Percentiles rank a stretch among this genome's conserved stretches.
Conservation (phyloP, 139 green algal genomes). For the Chlorokybus atmophyticus region DNA sequence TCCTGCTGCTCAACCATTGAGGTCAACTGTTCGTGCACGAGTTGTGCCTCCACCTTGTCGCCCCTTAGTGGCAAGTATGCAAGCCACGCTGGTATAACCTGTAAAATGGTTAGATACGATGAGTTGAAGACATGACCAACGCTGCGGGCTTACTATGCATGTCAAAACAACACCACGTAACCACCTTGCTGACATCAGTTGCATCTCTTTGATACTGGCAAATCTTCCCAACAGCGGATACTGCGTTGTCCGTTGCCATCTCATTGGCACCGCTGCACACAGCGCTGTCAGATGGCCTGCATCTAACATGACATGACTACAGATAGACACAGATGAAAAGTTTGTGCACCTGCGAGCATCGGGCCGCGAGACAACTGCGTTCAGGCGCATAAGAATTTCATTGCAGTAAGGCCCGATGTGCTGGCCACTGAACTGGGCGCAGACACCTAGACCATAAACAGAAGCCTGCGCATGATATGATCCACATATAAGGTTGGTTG, state of each 20-base stretch:
- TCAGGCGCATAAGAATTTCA: slow-evolving; percentile 2
- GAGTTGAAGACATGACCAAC: neutral
- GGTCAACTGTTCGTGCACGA: slow-evolving; percentile 66
- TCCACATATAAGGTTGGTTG: no score
- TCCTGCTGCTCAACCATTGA: slow-evolving; percentile 4
- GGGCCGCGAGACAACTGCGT: slow-evolving; percentile 25
- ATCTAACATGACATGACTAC: no score
- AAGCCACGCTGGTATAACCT: slow-evolving; percentile 15
- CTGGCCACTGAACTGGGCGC: slow-evolving; percentile 38
- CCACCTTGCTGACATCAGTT: slow-evolving; percentile 9
- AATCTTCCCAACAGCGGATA: slow-evolving; percentile 33
- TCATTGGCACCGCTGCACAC: slow-evolving; percentile 28
- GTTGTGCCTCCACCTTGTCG: slow-evolving; percentile 22
- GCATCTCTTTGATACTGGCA: slow-evolving; percentile 23
- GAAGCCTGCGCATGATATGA: slow-evolving; percentile 74
- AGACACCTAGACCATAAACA: slow-evolving; percentile 78
- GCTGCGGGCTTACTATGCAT: neutral
- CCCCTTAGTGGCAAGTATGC: slow-evolving; percentile 17
- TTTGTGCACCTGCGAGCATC: no score
- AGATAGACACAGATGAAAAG: no score
- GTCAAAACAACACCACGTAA: neutral
- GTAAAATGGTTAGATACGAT: neutral
- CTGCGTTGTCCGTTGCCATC: slow-evolving; percentile 30
- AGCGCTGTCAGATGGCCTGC: no score
- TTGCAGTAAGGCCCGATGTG: slow-evolving; percentile 37